phyloP scores from a whole-genome alignment of 1,139 yeast genomes.

The Tardiomyces depauwii region DNA sequence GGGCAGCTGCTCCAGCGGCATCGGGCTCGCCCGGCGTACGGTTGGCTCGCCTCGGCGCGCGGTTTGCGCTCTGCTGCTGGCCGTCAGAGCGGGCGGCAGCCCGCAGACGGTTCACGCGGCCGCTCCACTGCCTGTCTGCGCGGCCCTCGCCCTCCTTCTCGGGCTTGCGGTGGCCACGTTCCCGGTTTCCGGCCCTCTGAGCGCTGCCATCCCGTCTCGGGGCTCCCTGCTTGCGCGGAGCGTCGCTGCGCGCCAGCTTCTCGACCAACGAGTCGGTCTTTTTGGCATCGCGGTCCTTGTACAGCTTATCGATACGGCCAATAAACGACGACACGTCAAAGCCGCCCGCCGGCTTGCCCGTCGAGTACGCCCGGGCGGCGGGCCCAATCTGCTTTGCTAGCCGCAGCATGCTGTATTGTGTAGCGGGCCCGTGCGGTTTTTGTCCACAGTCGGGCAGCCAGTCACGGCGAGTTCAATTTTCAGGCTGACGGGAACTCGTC shows the following conservation, averaged over 20 bases:
- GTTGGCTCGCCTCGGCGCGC: too few species aligned
- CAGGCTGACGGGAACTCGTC: too few species aligned
- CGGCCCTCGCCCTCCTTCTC: background rate
- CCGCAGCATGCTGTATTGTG: too few species aligned
- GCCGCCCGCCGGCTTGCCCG: background rate
- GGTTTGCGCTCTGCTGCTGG: too few species aligned
- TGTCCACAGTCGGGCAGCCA: too few species aligned
- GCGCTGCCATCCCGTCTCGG: background rate
- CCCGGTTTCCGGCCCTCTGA: background rate
- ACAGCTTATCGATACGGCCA: background rate
- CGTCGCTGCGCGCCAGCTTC: background rate
- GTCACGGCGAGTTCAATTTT: too few species aligned
- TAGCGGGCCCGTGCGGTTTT: too few species aligned
- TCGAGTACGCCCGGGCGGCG: background rate
- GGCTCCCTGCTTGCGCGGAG: background rate
- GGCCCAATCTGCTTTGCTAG: background rate
- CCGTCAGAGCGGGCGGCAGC: background rate
- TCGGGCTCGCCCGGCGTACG: too few species aligned
- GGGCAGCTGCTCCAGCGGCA: too few species aligned
- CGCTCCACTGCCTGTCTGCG: background rate
- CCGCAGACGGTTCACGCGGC: background rate
- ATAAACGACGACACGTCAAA: background rate
- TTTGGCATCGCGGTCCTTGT: background rate
- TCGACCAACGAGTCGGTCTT: background rate
- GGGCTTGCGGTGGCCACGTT: too few species aligned